These are phyloP conservation scores for Pythium apleroticum DNA, from an alignment of 352 stramenopile genomes.

Conservation along the genomic window DNA sequence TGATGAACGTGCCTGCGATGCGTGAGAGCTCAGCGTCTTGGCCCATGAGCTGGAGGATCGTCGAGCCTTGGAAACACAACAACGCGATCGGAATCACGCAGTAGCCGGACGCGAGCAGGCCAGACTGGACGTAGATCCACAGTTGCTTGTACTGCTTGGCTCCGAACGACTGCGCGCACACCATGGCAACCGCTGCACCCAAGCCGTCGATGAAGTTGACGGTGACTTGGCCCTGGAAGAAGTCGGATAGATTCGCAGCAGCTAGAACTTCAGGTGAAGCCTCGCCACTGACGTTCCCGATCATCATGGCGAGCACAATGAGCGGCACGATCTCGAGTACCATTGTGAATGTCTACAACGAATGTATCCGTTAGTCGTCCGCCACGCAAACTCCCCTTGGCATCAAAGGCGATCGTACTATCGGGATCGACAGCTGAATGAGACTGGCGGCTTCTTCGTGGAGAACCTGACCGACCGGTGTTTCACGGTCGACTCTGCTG, in stretches of 20 bases:
- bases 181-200: constrained; percentile 34
- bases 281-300: neutral
- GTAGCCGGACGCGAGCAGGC: constrained; percentile 27
- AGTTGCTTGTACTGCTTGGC: constrained; percentile 34
- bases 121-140: constrained; percentile 44
- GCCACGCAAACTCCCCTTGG: no score
- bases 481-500: neutral
- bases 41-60: constrained; percentile 32
- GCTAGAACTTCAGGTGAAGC: neutral
- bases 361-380: no score
- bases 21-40: constrained; percentile 36
- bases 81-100: constrained; percentile 15
- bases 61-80: constrained; percentile 24
- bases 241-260: constrained; percentile 10
- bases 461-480: constrained; percentile 4
- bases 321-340: constrained; percentile 11
- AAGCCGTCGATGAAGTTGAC: constrained; percentile 25
- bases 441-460: constrained; percentile 12
- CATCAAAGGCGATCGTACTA: constrained; percentile 5
- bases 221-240: neutral
- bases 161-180: constrained; percentile 40
- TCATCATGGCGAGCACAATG: constrained; percentile 7
- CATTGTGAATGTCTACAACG: constrained; percentile 7
- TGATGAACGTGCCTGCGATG: constrained; percentile 30
- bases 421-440: constrained; percentile 16